Conservation (phyloP, 371 early-diverging fungal genomes). For the Mortierella sp. region DNA sequence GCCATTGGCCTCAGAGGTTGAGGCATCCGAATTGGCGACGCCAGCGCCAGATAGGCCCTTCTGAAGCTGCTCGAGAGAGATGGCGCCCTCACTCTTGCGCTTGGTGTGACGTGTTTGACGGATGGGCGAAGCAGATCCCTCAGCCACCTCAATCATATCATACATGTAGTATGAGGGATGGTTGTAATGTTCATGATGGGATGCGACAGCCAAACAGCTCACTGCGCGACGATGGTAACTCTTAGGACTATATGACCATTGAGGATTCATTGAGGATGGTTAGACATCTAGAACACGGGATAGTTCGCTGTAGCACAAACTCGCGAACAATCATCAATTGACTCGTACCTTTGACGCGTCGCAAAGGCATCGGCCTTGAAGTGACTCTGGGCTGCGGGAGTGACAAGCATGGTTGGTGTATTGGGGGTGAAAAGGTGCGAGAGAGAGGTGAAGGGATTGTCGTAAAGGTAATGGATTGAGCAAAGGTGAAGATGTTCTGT, state of each 20-base stretch:
- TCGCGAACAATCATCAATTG: neutral
- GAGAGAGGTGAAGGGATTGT: neutral
- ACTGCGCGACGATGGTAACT: conserved; percentile 50
- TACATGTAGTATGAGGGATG: conserved; percentile 36
- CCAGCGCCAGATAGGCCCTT: conserved; percentile 33
- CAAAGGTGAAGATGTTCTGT: conserved; percentile 9
- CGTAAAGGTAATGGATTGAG: neutral
- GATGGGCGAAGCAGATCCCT: conserved; percentile 48
- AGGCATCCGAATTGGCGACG: conserved; percentile 9
- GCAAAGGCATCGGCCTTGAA: conserved; percentile 39
- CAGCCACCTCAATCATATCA: conserved; percentile 29
- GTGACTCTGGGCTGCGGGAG: conserved; percentile 38
- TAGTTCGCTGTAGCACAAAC: neutral
- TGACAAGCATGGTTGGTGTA: conserved; percentile 35
- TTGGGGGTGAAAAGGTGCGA: neutral
- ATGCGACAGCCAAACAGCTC: conserved; percentile 45
- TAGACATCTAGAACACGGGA: neutral
- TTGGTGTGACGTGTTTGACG: conserved; percentile 40
- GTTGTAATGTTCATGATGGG: conserved; percentile 42
- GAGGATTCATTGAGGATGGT: neutral
- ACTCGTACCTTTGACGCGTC: conserved; percentile 34
- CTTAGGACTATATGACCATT: conserved; percentile 2
- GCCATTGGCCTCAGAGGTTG: conserved; percentile 5
- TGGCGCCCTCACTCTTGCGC: conserved; percentile 47
- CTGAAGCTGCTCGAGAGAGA: conserved; percentile 39